phyloP scores from a whole-genome alignment of 805 yeast genomes.

The Saccharomycopsis sp. region DNA sequence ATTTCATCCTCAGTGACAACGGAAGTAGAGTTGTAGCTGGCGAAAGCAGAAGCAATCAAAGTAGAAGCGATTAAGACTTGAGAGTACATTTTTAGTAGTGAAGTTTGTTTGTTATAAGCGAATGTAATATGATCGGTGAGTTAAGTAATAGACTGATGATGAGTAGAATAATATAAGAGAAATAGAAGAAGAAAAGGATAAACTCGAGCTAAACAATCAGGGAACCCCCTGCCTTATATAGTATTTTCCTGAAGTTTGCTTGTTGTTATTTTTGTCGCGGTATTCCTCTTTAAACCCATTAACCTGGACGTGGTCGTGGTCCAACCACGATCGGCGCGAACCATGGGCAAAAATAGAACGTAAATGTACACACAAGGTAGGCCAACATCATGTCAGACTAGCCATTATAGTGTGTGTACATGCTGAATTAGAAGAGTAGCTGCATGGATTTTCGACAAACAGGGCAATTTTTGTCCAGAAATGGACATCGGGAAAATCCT shows the following conservation, averaged over 20 bases:
- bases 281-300: neutral
- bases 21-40: constrained; percentile 8
- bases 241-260: neutral
- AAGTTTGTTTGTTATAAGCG: constrained; percentile 19
- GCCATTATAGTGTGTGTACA: neutral
- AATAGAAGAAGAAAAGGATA: neutral
- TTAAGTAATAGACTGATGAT: neutral
- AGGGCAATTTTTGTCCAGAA: neutral
- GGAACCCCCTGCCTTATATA: neutral
- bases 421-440: neutral
- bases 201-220: neutral
- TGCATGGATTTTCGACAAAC: neutral
- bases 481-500: neutral
- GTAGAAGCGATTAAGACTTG: constrained; percentile 2
- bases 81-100: constrained; percentile 3
- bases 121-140: constrained; percentile 22
- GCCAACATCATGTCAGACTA: neutral
- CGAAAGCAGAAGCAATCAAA: constrained; percentile 4
- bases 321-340: neutral
- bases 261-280: neutral
- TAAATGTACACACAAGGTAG: neutral
- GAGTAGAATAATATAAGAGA: neutral
- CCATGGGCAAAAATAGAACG: neutral
- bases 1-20: neutral
- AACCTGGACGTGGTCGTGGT: neutral